These are phyloP conservation scores for Serendipita sp. DNA, from an alignment of 768 basidiomycete genomes.

Conservation along the genomic window DNA sequence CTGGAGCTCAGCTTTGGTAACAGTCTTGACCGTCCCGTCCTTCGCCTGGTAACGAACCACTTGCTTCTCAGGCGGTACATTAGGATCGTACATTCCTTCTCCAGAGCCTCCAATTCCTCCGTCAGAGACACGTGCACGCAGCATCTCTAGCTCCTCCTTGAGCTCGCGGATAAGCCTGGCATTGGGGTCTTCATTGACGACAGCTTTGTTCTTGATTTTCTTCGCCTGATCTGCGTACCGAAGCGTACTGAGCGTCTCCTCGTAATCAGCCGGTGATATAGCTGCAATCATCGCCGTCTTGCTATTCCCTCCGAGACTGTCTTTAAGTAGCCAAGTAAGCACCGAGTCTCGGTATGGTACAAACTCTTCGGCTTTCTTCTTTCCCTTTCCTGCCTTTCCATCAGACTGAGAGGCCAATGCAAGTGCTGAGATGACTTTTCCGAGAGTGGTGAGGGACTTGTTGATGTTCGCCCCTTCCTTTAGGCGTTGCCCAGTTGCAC, in stretches of 20 bases:
- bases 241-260: slow-evolving; percentile 90
- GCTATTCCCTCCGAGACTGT: slow-evolving; percentile 90
- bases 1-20: slow-evolving; percentile 92
- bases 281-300: slow-evolving; percentile 99
- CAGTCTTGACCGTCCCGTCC: slow-evolving; percentile 85
- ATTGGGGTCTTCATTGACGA: slow-evolving; percentile 99
- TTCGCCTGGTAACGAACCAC: slow-evolving; percentile 88
- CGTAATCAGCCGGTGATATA: slow-evolving; percentile 95
- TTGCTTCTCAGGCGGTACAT: slow-evolving; percentile 83
- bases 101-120: background rate
- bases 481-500: slow-evolving; percentile 86
- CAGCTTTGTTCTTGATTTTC: slow-evolving; percentile 99
- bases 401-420: slow-evolving; percentile 50
- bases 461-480: slow-evolving; percentile 99
- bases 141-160: slow-evolving; percentile 91
- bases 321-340: slow-evolving; percentile 94
- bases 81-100: slow-evolving; percentile 73
- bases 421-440: slow-evolving; percentile 90
- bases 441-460: slow-evolving; percentile 92
- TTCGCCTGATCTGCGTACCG: slow-evolving; percentile 98
- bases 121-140: slow-evolving; percentile 63
- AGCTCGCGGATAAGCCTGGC: slow-evolving; percentile 97
- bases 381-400: slow-evolving; percentile 39
- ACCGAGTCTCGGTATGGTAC: slow-evolving; percentile 97
- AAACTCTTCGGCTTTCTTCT: slow-evolving; percentile 83